phyloP scores from a whole-genome alignment of 2,329 filamentous ascomycete species.

The Nemania sp. region DNA sequence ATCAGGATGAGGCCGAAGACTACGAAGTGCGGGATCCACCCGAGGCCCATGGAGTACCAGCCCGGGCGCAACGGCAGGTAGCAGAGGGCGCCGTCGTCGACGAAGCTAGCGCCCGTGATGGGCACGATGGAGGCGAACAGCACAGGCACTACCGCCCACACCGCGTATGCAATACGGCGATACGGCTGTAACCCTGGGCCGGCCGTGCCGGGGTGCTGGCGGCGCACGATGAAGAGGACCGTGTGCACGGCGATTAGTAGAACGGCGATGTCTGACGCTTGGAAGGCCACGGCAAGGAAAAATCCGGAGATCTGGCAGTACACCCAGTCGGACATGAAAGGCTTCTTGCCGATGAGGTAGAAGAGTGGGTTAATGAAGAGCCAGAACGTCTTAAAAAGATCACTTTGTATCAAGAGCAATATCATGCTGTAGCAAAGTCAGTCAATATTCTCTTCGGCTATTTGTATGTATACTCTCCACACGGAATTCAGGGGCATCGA shows the following conservation, averaged over 20 bases:
- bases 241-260: slow-evolving; percentile 75
- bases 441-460: too few species aligned
- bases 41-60: slow-evolving; percentile 70
- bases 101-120: slow-evolving; percentile 35
- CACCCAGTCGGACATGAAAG: slow-evolving; percentile 46
- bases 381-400: slow-evolving; percentile 71
- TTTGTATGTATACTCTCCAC: too few species aligned
- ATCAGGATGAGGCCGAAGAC: slow-evolving; percentile 66
- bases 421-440: slow-evolving; percentile 60
- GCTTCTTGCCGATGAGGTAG: slow-evolving; percentile 55
- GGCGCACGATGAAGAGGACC: slow-evolving; percentile 70
- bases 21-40: slow-evolving; percentile 75
- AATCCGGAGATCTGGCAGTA: slow-evolving; percentile 74
- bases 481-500: too few species aligned
- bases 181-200: slow-evolving; percentile 71
- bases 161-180: slow-evolving; percentile 60
- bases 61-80: slow-evolving; percentile 66
- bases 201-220: slow-evolving; percentile 50
- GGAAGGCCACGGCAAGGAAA: slow-evolving; percentile 66
- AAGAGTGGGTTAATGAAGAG: slow-evolving; percentile 67
- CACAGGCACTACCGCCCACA: slow-evolving; percentile 61
- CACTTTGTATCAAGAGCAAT: slow-evolving; percentile 72
- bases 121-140: slow-evolving; percentile 52
- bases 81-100: slow-evolving; percentile 52
- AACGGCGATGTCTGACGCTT: slow-evolving; percentile 71